Percentiles rank a stretch among this genome's conserved stretches.
Conservation (phyloP, 306 rosid species). For the Argentina anserina region DNA sequence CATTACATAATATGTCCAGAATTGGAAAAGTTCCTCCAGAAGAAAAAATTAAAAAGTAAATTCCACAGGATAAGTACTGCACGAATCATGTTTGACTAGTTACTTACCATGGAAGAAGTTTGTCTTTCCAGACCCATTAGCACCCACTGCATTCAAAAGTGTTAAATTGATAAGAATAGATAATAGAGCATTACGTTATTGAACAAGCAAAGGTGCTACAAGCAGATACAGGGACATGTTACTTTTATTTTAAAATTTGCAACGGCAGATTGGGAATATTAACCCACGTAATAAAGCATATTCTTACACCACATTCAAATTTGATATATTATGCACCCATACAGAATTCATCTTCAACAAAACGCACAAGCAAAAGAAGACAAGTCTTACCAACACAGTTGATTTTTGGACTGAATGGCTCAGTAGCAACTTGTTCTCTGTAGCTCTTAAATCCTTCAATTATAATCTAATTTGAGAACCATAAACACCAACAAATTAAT, state of each 20-base stretch:
- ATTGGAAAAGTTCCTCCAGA: constrained; percentile 5
- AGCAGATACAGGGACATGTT: not conserved
- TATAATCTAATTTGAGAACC: constrained; percentile 46
- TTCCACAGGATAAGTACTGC: not conserved
- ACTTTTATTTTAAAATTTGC: not conserved
- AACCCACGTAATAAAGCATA: not conserved
- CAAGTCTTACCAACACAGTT: constrained; percentile 85
- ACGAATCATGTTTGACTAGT: constrained; percentile 3
- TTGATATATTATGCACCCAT: not conserved
- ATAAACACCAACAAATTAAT: constrained; percentile 7
- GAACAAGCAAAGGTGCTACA: constrained; percentile 9
- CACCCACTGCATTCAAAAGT: constrained; percentile 67
- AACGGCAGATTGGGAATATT: not conserved
- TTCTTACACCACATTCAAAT: not conserved
- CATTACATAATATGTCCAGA: constrained; percentile 9
- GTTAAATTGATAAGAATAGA: constrained; percentile 8
- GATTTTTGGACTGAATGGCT: constrained; percentile 93
- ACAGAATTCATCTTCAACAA: constrained; percentile 6
- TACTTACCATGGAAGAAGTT: constrained; percentile 91
- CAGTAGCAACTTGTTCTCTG: constrained; percentile 85
- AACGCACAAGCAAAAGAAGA: constrained; percentile 16
- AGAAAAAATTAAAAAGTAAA: not conserved
- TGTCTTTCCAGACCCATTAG: constrained; percentile 97
- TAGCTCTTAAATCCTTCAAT: constrained; percentile 98
- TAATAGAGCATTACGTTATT: not conserved